Evolutionary conservation across 306 rosid genomes (phyloP), one percentile per base, ranked within the genome.

Genomic region (Rosa multiflora): DNA sequence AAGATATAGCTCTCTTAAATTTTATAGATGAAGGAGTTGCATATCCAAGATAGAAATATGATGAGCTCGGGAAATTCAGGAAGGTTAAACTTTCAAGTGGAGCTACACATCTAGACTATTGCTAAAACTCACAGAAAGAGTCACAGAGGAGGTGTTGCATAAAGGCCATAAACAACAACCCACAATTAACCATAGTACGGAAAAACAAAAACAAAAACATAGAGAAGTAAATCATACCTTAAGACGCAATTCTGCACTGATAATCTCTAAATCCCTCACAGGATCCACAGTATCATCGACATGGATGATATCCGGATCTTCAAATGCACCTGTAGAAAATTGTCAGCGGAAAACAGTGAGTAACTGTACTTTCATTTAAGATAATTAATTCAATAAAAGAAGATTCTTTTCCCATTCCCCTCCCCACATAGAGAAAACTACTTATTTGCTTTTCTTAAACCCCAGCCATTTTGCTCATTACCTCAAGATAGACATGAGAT

Each of bases 221-320:
- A 46, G 51, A 82, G 35, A 23, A 69, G n/a, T 39, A 29, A 85
- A 64, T 37, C 80, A 58, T 79, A 94, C 99, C 97, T 95, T 95
- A 76, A 95, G 81, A 70, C 99, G 88, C 72, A 95, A 84, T 55
- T 95, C 99, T 83, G 87, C 97, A 69, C 92, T 83, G 66, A 95
- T 95, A 85, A 85, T 55, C 80, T 95, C 99, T 74, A 95, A 88
- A 86, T 95, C 99, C 83, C 99, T 90, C 81, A 95, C 99, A 72
- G 99, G 99, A 80, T 95, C 99, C 85, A 95, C 91, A 47, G 90
- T 18, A 77, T 95, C 99, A 82, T 95, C 99, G 21, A 95, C 98
- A 66, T 95, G 99, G 76, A 95, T 91, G 83, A 95, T 93, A 74
- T 95, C 99, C 0, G 98, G 87, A 87, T 95, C 99, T 81, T 95